phyloP scores from a whole-genome alignment of 208 protist species.

The Trichomonas vaginalis region DNA sequence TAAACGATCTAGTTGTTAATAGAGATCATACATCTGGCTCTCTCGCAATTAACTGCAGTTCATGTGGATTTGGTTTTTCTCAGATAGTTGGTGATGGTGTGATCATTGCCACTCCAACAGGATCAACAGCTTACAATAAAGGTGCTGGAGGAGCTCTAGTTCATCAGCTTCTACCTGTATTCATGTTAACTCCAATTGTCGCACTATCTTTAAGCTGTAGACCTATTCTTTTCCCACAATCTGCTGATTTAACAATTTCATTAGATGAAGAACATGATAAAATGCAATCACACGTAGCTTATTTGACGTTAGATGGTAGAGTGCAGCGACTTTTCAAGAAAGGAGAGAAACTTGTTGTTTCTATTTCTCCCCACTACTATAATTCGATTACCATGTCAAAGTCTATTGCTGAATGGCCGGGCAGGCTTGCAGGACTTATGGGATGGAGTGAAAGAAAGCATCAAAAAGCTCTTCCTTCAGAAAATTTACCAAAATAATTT shows the following conservation, averaged over 20 bases:
- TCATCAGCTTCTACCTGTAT: constrained; percentile 35
- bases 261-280: background rate
- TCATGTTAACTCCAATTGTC: constrained; percentile 65
- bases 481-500: no score
- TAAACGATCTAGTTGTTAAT: background rate
- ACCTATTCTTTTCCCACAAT: constrained; percentile 52
- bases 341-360: background rate
- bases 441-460: constrained; percentile 14
- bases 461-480: background rate
- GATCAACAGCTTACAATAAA: constrained; percentile 59
- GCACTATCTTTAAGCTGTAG: constrained; percentile 59
- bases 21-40: background rate
- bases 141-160: constrained; percentile 59
- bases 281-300: background rate
- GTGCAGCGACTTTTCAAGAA: background rate
- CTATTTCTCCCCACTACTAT: background rate
- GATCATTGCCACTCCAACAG: constrained; percentile 62
- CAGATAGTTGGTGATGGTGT: constrained; percentile 29
- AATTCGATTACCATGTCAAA: background rate
- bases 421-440: background rate
- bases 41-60: background rate
- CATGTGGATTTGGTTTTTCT: background rate
- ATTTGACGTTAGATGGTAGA: background rate
- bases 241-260: background rate
- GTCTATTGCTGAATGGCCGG: background rate